Evolutionary conservation across 1,284 basidiomycete genomes (phyloP).

Genomic region (Rhodotorula sp.): DNA sequence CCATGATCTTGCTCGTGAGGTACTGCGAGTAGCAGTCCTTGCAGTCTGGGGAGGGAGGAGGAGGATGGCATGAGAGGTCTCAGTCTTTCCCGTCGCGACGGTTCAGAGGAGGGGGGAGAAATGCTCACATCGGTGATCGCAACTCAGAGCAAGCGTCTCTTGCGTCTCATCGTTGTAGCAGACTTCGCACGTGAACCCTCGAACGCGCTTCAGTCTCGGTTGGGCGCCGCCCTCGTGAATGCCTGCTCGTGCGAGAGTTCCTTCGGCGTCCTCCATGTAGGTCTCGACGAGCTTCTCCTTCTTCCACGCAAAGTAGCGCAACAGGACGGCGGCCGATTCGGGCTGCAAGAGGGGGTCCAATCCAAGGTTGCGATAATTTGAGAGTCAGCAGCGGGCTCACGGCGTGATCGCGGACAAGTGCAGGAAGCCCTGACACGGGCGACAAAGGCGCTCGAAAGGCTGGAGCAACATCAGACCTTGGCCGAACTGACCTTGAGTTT

Average conservation of each 20-base stretch:
- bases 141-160: constrained; percentile 64
- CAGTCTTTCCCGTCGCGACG: neutral
- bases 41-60: constrained; percentile 56
- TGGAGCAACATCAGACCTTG: no score
- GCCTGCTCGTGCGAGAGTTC: constrained; percentile 70
- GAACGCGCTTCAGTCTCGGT: constrained; percentile 44
- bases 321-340: constrained; percentile 68
- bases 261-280: constrained; percentile 83
- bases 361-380: constrained; percentile 18
- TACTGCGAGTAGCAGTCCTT: constrained; percentile 84
- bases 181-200: constrained; percentile 79
- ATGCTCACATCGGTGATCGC: constrained; percentile 63
- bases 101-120: neutral
- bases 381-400: neutral
- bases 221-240: constrained; percentile 48
- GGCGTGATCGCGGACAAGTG: neutral
- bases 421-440: neutral
- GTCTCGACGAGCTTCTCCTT: constrained; percentile 79
- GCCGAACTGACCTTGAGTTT: constrained; percentile 70
- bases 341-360: constrained; percentile 45
- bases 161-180: constrained; percentile 70
- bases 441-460: neutral
- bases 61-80: neutral
- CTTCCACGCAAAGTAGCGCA: constrained; percentile 90
- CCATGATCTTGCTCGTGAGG: constrained; percentile 76